phyloP scores from a whole-genome alignment of 345 rosid species.

The Pugionium dolabratum region DNA sequence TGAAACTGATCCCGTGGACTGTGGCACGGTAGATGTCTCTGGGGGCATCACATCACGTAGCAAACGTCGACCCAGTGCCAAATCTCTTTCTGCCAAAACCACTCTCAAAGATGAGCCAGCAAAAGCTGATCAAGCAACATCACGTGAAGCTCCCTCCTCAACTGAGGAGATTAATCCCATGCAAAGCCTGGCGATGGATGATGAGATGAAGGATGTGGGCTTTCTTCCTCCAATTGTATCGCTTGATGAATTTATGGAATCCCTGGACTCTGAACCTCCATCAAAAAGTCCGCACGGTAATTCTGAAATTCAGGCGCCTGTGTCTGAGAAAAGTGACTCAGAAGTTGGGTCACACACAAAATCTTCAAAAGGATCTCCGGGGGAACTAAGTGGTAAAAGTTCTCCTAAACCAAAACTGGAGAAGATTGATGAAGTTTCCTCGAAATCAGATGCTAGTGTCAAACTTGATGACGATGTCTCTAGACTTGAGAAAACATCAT shows the following conservation, averaged over 20 bases:
- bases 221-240: constrained; percentile 96
- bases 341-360: constrained; percentile 34
- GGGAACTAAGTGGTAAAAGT: constrained; percentile 34
- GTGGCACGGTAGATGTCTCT: constrained; percentile 63
- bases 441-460: constrained; percentile 7
- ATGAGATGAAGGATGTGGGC: constrained; percentile 70
- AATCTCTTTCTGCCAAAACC: constrained; percentile 34
- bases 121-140: constrained; percentile 33
- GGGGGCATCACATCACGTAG: constrained; percentile 47
- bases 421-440: constrained; percentile 26
- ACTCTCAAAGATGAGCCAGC: constrained; percentile 42
- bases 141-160: constrained; percentile 56
- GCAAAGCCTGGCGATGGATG: constrained; percentile 67
- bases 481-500: constrained; percentile 31
- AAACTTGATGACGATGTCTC: constrained; percentile 34
- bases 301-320: constrained; percentile 38
- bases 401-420: constrained; percentile 18
- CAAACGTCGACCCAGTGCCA: constrained; percentile 35
- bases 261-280: constrained; percentile 89
- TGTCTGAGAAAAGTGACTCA: constrained; percentile 48
- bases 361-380: constrained; percentile 42
- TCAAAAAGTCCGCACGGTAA: constrained; percentile 58
- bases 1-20: constrained; percentile 67
- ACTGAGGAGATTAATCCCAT: constrained; percentile 49
- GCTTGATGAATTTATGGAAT: constrained; percentile 91